These are phyloP conservation scores for Ophiostoma triangulosporum DNA, from an alignment of 2,329 filamentous ascomycete species.

Conservation along the genomic window DNA sequence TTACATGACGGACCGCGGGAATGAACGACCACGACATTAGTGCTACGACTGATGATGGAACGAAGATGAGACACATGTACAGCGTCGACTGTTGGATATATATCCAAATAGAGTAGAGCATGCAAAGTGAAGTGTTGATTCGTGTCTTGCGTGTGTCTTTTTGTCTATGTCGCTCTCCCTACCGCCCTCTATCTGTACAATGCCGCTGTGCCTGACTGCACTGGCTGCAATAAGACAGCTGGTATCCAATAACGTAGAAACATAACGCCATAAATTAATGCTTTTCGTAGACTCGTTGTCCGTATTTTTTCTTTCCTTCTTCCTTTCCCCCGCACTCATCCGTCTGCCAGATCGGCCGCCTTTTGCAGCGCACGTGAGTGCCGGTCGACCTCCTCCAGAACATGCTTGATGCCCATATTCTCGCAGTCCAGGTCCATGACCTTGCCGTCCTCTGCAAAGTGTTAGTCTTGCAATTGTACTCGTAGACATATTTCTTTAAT, in stretches of 20 bases:
- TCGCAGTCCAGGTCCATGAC: slow-evolving; percentile 72
- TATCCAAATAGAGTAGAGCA: no score
- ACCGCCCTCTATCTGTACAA: neutral
- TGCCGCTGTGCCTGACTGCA: neutral
- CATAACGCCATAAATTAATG: slow-evolving; percentile 4
- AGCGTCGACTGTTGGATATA: no score
- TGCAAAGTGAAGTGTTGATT: no score
- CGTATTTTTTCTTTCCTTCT: neutral
- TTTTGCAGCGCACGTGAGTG: slow-evolving; percentile 75
- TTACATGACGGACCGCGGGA: no score
- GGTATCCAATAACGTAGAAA: neutral
- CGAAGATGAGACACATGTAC: no score
- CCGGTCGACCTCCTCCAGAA: slow-evolving; percentile 79
- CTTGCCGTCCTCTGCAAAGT: slow-evolving; percentile 75
- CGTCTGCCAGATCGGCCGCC: slow-evolving; percentile 59
- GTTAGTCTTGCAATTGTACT: no score
- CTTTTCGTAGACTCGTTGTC: neutral
- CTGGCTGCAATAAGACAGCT: neutral
- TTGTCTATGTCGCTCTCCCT: no score
- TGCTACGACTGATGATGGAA: no score
- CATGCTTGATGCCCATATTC: slow-evolving; percentile 69
- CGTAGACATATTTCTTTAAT: no score
- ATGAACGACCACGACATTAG: no score
- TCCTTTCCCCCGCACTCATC: slow-evolving; percentile 10
- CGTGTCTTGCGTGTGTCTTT: no score